Evolutionary conservation across 2,329 filamentous ascomycete genomes (phyloP).

Genomic region (Alternaria longipes): DNA sequence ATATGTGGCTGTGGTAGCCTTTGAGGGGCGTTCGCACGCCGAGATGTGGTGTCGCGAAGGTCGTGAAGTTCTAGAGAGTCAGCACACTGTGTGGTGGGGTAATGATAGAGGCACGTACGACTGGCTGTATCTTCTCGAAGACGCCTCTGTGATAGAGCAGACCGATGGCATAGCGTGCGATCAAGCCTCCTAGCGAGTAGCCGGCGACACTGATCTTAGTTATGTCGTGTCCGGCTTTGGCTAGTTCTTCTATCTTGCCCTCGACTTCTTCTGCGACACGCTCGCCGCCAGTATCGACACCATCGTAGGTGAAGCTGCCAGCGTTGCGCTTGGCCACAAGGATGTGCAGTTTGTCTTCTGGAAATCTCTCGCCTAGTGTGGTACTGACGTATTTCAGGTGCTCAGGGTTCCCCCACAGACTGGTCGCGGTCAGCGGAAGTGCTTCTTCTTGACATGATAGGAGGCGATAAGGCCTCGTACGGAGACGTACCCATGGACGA

Average conservation of each 20-base stretch:
- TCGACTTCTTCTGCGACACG: constrained; percentile 72
- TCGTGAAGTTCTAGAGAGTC: constrained; percentile 80
- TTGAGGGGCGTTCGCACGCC: constrained; percentile 57
- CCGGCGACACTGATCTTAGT: constrained; percentile 86
- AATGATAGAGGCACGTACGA: constrained; percentile 65
- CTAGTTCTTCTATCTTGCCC: constrained; percentile 62
- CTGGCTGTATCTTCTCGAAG: constrained; percentile 80
- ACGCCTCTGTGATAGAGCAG: constrained; percentile 82
- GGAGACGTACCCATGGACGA: constrained; percentile 74
- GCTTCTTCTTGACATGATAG: neutral
- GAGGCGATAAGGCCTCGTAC: constrained; percentile 7
- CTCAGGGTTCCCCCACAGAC: constrained; percentile 81
- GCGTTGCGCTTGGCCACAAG: constrained; percentile 77
- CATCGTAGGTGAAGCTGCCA: constrained; percentile 74
- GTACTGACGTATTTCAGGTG: constrained; percentile 76
- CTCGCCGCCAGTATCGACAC: constrained; percentile 74
- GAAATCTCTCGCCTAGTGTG: constrained; percentile 67
- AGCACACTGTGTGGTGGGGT: constrained; percentile 9
- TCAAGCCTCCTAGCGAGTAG: constrained; percentile 87
- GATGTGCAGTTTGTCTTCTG: constrained; percentile 72
- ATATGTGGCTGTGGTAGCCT: constrained; percentile 56
- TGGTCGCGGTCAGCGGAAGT: constrained; percentile 38
- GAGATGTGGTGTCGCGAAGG: constrained; percentile 84
- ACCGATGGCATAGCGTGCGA: constrained; percentile 86
- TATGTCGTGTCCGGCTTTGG: constrained; percentile 72